A percentile compares a stretch with the other conserved stretches of the same genome.
Conservation (phyloP, 106 monocot genomes). For the Phalaenopsis aphrodite region DNA sequence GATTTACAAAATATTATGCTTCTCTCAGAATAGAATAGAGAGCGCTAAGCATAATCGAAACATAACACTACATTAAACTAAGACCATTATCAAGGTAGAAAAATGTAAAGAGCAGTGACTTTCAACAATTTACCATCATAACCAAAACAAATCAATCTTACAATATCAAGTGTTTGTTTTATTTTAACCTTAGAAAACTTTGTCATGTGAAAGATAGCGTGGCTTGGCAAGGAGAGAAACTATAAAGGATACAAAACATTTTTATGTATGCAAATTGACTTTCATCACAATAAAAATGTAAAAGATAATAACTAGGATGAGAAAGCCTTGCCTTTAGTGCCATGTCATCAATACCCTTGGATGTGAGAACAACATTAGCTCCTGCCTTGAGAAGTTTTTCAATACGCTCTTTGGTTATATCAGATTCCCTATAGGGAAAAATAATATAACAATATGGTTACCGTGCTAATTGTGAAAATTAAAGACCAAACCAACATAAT, state of each 20-base stretch:
- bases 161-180: background rate
- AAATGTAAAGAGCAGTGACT: background rate
- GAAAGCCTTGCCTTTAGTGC: slow-evolving; percentile 65
- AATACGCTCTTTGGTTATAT: slow-evolving; percentile 94
- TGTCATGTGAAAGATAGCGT: background rate
- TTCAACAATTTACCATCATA: too few species aligned
- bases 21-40: background rate
- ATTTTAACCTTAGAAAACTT: background rate
- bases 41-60: background rate
- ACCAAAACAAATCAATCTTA: background rate
- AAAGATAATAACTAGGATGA: background rate
- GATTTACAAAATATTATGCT: background rate
- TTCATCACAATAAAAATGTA: background rate
- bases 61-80: background rate
- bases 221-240: background rate
- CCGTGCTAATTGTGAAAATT: background rate
- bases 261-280: background rate
- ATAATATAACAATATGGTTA: background rate
- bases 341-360: slow-evolving; percentile 99
- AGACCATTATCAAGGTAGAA: background rate
- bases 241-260: background rate
- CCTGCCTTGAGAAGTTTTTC: slow-evolving; percentile 91
- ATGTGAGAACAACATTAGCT: slow-evolving; percentile 88
- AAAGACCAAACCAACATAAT: background rate
- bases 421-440: slow-evolving; percentile 67